A percentile compares a stretch with the other conserved stretches of the same genome.
These are phyloP conservation scores for Naganishia antarctica DNA, from an alignment of 768 basidiomycete species.

Conservation along the genomic window DNA sequence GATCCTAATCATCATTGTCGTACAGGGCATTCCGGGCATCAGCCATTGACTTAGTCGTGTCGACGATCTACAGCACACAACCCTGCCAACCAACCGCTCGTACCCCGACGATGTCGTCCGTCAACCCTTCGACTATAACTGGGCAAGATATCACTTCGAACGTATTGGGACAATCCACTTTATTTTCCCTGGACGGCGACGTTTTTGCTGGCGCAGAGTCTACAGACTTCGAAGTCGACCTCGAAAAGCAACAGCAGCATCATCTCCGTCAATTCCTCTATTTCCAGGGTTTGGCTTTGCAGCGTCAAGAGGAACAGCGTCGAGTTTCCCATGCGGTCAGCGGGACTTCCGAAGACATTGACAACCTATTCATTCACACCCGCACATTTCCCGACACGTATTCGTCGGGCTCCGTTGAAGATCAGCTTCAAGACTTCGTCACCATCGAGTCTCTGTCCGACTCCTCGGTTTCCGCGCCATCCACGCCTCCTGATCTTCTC, in stretches of 20 bases:
- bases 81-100: not conserved
- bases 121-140: not conserved
- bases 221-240: not conserved
- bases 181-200: not conserved
- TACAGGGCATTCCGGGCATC: too few relatives aligned
- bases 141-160: slow-evolving; percentile 1
- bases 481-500: slow-evolving; percentile 4
- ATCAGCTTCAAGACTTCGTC: slow-evolving; percentile 11
- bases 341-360: not conserved
- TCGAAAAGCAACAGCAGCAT: slow-evolving; percentile 26
- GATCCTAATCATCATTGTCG: too few relatives aligned
- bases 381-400: not conserved
- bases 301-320: slow-evolving; percentile 17
- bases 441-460: not conserved
- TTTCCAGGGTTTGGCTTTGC: slow-evolving; percentile 18
- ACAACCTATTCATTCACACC: not conserved
- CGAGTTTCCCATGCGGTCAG: not conserved
- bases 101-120: slow-evolving; percentile 15
- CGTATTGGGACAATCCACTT: not conserved
- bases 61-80: too few relatives aligned
- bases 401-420: slow-evolving; percentile 1
- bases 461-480: slow-evolving; percentile 2
- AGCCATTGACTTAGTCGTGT: too few relatives aligned
- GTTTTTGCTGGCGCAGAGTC: not conserved
- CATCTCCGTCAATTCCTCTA: slow-evolving; percentile 25